Percentiles rank a stretch among this genome's conserved stretches.
phyloP scores from a whole-genome alignment of 257 asterid genomes.

The Plectranthus barbatus region DNA sequence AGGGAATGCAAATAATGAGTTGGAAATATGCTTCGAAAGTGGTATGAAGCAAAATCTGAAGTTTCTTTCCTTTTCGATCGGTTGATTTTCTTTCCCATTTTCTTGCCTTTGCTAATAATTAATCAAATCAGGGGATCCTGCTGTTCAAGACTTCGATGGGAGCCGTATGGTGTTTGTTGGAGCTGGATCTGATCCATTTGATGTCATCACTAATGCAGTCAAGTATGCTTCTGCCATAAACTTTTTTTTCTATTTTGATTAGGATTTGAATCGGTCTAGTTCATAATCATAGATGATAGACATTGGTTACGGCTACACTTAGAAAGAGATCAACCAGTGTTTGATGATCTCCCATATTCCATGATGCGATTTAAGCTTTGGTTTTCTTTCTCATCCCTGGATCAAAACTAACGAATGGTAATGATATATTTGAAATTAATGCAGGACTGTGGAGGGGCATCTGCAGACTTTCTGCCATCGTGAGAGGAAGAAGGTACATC shows the following conservation, averaged over 20 bases:
- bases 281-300: not conserved
- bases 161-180: conserved; percentile 72
- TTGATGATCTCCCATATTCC: not conserved
- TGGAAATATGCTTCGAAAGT: conserved; percentile 89
- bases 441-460: conserved; percentile 81
- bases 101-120: not conserved
- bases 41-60: conserved; percentile 32
- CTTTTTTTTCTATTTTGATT: not conserved
- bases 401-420: not conserved
- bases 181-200: conserved; percentile 93
- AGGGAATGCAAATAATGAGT: conserved; percentile 64
- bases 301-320: not conserved
- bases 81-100: not conserved
- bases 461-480: conserved; percentile 77
- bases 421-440: conserved; percentile 5
- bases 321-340: not conserved
- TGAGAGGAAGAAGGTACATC: conserved; percentile 76
- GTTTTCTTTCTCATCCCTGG: too few relatives aligned
- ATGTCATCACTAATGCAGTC: conserved; percentile 81
- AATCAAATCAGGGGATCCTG: conserved; percentile 67
- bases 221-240: conserved; percentile 41
- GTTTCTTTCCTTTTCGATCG: not conserved
- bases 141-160: conserved; percentile 77
- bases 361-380: too few relatives aligned
- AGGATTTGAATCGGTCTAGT: not conserved